phyloP scores from a whole-genome alignment of 805 yeast genomes.

The Saccharomycopsis fodiens region DNA sequence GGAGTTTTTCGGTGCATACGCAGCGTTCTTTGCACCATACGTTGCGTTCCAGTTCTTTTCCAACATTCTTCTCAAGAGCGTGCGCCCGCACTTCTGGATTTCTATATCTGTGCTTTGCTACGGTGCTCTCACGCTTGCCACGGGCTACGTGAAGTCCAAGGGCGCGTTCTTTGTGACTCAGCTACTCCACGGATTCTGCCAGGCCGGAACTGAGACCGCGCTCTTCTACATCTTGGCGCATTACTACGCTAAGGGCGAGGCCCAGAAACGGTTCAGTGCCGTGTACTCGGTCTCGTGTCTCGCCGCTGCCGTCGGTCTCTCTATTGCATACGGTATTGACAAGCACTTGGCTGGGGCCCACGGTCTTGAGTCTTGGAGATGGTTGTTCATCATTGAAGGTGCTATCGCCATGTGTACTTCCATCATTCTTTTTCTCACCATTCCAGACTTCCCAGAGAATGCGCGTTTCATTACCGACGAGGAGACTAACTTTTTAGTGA shows the following conservation, averaged over 20 bases:
- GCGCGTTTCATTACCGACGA: conserved; percentile 43
- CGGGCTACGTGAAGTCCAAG: conserved; percentile 54
- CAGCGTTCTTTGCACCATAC: conserved; percentile 68
- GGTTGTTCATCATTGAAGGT: conserved; percentile 47
- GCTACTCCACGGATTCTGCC: conserved; percentile 57
- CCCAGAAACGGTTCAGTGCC: conserved; percentile 60
- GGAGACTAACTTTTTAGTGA: conserved; percentile 47
- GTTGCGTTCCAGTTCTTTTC: conserved; percentile 56
- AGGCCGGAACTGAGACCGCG: conserved; percentile 70
- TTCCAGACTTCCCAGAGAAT: conserved; percentile 73
- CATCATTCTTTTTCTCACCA: conserved; percentile 35
- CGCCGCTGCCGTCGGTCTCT: conserved; percentile 74
- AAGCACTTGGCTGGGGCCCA: conserved; percentile 39
- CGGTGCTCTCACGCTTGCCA: conserved; percentile 58
- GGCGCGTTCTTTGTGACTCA: conserved; percentile 55
- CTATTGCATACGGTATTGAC: conserved; percentile 54
- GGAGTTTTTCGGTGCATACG: conserved; percentile 55
- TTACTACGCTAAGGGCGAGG: conserved; percentile 56
- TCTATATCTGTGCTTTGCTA: conserved; percentile 49
- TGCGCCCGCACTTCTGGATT: conserved; percentile 62
- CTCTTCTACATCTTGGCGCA: conserved; percentile 62
- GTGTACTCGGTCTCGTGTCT: conserved; percentile 60
- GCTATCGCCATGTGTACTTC: conserved; percentile 27
- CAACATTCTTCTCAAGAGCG: conserved; percentile 49
- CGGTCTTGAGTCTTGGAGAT: conserved; percentile 46